Conservation (phyloP, 1,139 yeast genomes). For the Pichia sp. region DNA sequence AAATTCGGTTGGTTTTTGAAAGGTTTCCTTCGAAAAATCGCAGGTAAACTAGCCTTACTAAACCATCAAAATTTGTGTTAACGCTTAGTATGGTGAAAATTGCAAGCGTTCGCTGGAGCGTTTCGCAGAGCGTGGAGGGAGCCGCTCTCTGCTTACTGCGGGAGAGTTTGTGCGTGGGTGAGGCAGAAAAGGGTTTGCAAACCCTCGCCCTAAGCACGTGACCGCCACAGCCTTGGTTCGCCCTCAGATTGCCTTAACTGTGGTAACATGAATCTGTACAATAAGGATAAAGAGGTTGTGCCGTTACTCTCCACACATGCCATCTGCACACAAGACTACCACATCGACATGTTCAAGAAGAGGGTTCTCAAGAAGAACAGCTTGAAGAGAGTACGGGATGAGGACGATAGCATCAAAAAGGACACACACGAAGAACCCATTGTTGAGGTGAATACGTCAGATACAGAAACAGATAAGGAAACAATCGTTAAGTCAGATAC, state of each 20-base stretch:
- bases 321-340: background rate
- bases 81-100: background rate
- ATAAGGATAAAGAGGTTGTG: too few relatives aligned
- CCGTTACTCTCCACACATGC: too few relatives aligned
- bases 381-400: background rate
- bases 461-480: background rate
- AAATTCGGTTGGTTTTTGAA: conserved; percentile 13
- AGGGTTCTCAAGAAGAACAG: conserved; percentile 22
- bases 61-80: too few relatives aligned
- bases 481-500: too few relatives aligned
- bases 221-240: too few relatives aligned
- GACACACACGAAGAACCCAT: background rate
- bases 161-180: too few relatives aligned
- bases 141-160: too few relatives aligned
- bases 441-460: background rate
- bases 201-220: background rate
- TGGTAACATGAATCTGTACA: too few relatives aligned
- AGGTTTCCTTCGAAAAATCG: background rate
- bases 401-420: conserved; percentile 1
- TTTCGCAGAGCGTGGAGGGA: background rate
- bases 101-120: background rate
- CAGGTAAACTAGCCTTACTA: too few relatives aligned
- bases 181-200: background rate
- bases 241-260: too few relatives aligned
- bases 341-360: conserved; percentile 34